Evolutionary conservation across 257 asterid species (phyloP).

Genomic region (Paraleonurus japonicus): DNA sequence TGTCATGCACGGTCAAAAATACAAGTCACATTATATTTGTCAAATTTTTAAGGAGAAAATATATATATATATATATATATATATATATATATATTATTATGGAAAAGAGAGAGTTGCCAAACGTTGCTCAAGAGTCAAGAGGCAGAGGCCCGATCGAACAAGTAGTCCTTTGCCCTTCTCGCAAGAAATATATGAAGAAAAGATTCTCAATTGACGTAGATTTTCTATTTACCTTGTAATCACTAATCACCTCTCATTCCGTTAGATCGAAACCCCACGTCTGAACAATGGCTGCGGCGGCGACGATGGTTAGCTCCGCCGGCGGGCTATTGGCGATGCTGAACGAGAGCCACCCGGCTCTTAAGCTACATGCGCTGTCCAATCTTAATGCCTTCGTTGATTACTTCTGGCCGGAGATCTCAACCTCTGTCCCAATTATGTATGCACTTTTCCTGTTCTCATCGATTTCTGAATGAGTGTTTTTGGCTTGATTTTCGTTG

Average conservation of each 20-base stretch:
- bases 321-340: slow-evolving; percentile 94
- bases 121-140: neutral
- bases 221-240: neutral
- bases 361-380: slow-evolving; percentile 80
- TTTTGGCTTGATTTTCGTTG: neutral
- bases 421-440: slow-evolving; percentile 81
- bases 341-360: slow-evolving; percentile 72
- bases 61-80: too few relatives aligned
- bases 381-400: slow-evolving; percentile 79
- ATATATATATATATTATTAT: too few relatives aligned
- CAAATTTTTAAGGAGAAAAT: too few relatives aligned
- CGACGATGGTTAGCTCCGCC: slow-evolving; percentile 86
- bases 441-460: slow-evolving; percentile 24
- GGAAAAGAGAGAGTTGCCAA: neutral
- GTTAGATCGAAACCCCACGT: slow-evolving; percentile 31
- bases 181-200: slow-evolving; percentile 6
- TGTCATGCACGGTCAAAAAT: too few relatives aligned
- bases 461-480: neutral
- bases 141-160: neutral
- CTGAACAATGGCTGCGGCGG: slow-evolving; percentile 48
- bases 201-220: neutral
- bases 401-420: slow-evolving; percentile 92
- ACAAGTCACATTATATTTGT: too few relatives aligned
- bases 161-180: neutral
- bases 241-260: neutral